Percentiles rank a stretch among this genome's conserved stretches.
Evolutionary conservation across 23 red algal species (phyloP).

Genomic region (Gracilaria caudata): DNA sequence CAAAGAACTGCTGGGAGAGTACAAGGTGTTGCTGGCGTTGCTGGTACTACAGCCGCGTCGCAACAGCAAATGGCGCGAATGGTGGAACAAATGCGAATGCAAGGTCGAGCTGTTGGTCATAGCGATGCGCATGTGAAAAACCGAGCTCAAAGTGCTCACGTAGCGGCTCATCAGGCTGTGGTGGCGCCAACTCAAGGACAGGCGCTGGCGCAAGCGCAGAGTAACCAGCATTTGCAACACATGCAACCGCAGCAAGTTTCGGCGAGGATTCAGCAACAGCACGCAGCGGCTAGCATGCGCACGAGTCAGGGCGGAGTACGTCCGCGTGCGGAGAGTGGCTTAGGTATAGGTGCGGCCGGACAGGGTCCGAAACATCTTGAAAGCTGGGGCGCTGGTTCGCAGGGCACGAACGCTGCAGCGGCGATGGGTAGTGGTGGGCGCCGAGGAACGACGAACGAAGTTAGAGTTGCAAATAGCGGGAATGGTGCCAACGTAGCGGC

Average conservation of each 20-base stretch:
- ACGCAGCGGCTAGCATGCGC: background rate
- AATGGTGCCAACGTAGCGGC: background rate
- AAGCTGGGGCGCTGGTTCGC: background rate
- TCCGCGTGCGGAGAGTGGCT: background rate
- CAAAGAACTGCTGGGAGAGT: background rate
- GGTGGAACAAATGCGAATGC: background rate
- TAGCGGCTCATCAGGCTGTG: background rate
- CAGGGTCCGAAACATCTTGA: background rate
- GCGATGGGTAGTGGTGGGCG: background rate
- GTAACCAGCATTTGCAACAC: background rate
- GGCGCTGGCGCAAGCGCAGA: conserved; percentile 6
- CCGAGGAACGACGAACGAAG: background rate
- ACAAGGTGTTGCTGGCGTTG: background rate
- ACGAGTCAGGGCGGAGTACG: background rate
- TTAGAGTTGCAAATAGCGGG: background rate
- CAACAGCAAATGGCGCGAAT: background rate
- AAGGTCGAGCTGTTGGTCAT: background rate
- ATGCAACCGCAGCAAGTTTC: conserved; percentile 1
- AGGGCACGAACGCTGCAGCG: background rate
- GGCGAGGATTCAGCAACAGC: conserved; percentile 3
- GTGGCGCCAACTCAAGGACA: background rate
- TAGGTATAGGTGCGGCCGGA: no score
- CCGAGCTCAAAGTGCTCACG: conserved; percentile 10
- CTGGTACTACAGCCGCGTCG: background rate
- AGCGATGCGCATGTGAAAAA: background rate